A percentile compares a stretch with the other conserved stretches of the same genome.
Evolutionary conservation across 2,329 filamentous ascomycete species (phyloP).

Genomic region (Colletotrichum falcatum): DNA sequence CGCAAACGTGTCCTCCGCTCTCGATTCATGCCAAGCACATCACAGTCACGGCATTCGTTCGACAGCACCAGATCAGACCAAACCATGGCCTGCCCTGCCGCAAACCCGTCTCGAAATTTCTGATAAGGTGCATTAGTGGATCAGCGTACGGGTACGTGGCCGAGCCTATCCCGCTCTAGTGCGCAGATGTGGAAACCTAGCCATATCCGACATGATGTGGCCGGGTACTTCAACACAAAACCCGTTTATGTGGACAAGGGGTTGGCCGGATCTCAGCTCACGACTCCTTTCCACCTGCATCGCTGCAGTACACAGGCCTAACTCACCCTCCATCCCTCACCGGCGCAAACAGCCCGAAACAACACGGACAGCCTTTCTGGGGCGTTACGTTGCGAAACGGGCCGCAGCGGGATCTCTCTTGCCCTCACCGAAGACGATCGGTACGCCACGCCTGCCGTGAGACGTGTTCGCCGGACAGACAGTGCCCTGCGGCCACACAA

Average conservation of each 20-base stretch:
- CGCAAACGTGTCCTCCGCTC: neutral
- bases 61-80: slow-evolving; percentile 15
- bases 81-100: slow-evolving; percentile 35
- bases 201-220: slow-evolving; percentile 38
- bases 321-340: slow-evolving; percentile 5
- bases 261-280: slow-evolving; percentile 16
- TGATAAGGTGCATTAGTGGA: slow-evolving; percentile 41
- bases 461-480: neutral
- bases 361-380: slow-evolving; percentile 1
- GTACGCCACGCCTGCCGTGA: neutral
- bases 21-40: slow-evolving; percentile 16
- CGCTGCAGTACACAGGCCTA: slow-evolving; percentile 4
- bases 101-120: slow-evolving; percentile 34
- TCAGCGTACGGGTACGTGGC: slow-evolving; percentile 38
- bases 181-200: slow-evolving; percentile 34
- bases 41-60: neutral
- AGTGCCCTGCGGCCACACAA: neutral
- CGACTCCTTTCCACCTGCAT: slow-evolving; percentile 32
- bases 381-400: neutral
- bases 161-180: slow-evolving; percentile 37
- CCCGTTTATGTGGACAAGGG: slow-evolving; percentile 31
- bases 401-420: neutral
- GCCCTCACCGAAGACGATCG: neutral
- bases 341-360: neutral
- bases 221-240: slow-evolving; percentile 22